Percentiles rank a stretch among this genome's conserved stretches.
Conservation (phyloP, 179 eudicot genomes). For the Actinidia polygama region DNA sequence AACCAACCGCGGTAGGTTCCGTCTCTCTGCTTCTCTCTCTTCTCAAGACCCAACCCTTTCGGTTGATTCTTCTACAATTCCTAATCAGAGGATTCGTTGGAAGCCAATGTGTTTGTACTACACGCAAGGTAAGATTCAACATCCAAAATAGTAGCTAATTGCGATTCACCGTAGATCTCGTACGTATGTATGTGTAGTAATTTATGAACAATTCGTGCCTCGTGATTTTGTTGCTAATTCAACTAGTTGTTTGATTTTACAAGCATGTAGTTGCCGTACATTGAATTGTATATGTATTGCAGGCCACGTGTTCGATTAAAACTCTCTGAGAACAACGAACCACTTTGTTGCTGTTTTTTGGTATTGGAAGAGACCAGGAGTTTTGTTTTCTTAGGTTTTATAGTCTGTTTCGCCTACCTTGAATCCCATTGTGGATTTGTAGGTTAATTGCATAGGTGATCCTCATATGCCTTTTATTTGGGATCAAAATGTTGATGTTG, state of each 20-base stretch:
- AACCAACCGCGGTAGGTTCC: constrained; percentile 13
- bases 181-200: not conserved
- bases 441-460: too few species aligned
- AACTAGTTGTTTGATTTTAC: not conserved
- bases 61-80: constrained; percentile 17
- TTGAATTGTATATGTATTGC: constrained; percentile 14
- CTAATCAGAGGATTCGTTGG: constrained; percentile 47
- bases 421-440: too few species aligned
- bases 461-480: too few species aligned
- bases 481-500: too few species aligned
- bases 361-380: not conserved
- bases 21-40: constrained; percentile 42
- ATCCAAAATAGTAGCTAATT: not conserved
- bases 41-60: constrained; percentile 29
- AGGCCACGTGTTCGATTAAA: constrained; percentile 38
- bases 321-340: constrained; percentile 9
- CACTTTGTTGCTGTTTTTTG: not conserved
- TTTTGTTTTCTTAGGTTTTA: not conserved
- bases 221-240: not conserved
- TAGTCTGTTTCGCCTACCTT: too few species aligned
- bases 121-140: constrained; percentile 62
- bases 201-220: not conserved
- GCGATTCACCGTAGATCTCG: not conserved
- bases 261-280: not conserved
- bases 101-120: constrained; percentile 84